Base-by-base conservation (phyloP, 805 yeast genomes). In the Candida nitratophila region DNA sequence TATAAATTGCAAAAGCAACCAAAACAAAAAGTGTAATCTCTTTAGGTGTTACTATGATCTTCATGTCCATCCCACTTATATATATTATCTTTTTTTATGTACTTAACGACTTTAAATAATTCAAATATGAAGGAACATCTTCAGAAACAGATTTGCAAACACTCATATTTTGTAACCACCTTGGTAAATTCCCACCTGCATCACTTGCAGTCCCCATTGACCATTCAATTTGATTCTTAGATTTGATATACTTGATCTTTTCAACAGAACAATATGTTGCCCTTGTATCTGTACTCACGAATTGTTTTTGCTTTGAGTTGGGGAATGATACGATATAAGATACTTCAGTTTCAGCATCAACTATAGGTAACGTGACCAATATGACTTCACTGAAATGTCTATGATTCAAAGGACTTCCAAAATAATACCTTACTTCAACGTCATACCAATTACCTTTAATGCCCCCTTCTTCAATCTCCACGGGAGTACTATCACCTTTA, bases 121-220 rank as follows among this genome's bases (percentile, higher is more conserved):
- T 16, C n/a, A 37, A 46, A 41, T 68, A 60, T 14, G 55, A 53
- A 4, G 71, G 70, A 1, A 69, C 70, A 47, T 69, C 73, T 15
- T 60, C 55, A 20, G 66, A 56, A 12, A 69, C 65, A 20, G 65
- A 61, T 44, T 64, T 66, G 8, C 68, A 63, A 40, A 68, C 65
- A 47, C 65, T 63, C 11, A 65, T 51, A 48, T 64, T 65, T 45
- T 69, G 73, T 15, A 69, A 24, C 63, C 66, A 66, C 41, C 61
- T 57, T 8, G 73, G 73, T 6, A 69, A 62, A 39, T 57, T 55
- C 1, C 73, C 73, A 33, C 70, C 69, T 20, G 69, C 65, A 48
- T 69, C 69, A 44, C 68, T 61, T 8, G 58, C 46, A 1, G 71
- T 66, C 24, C 63, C 57, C 71, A 68, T 69, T 5, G 46, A 48